These are phyloP conservation scores for Mycena olivaceomarginata DNA, from an alignment of 768 basidiomycete species.

Conservation along the genomic window DNA sequence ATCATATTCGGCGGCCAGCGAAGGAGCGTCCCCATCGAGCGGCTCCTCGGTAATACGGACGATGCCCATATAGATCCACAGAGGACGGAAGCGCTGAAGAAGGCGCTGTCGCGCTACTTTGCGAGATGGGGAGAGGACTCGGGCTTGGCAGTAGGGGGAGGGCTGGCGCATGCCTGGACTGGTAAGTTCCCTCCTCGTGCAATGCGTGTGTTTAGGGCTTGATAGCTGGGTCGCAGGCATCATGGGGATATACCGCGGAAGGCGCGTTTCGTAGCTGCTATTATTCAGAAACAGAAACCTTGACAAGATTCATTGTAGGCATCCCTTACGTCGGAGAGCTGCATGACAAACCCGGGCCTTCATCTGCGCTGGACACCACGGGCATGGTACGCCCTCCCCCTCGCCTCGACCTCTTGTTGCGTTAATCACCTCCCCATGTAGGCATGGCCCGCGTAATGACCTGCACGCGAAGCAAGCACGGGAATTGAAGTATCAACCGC, in stretches of 20 bases:
- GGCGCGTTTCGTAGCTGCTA: background rate
- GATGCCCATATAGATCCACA: conserved; percentile 44
- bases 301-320: conserved; percentile 2
- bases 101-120: conserved; percentile 47
- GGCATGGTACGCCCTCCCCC: conserved; percentile 48
- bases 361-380: conserved; percentile 49
- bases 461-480: no score
- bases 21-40: conserved; percentile 36
- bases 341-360: conserved; percentile 46
- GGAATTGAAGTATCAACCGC: no score
- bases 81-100: conserved; percentile 49
- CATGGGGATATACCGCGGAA: conserved; percentile 48
- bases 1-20: conserved; percentile 50
- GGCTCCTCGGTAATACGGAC: conserved; percentile 45
- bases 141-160: conserved; percentile 43
- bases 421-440: background rate
- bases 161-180: conserved; percentile 39
- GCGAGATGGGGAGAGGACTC: conserved; percentile 48
- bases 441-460: conserved; percentile 48
- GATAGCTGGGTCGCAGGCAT: conserved; percentile 41
- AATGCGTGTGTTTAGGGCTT: background rate
- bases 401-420: no score
- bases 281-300: background rate
- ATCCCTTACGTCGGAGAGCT: conserved; percentile 54
- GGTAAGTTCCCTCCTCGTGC: conserved; percentile 7